Base-by-base conservation (phyloP, 805 yeast genomes). In the Kurtzmaniella cleridarum region DNA sequence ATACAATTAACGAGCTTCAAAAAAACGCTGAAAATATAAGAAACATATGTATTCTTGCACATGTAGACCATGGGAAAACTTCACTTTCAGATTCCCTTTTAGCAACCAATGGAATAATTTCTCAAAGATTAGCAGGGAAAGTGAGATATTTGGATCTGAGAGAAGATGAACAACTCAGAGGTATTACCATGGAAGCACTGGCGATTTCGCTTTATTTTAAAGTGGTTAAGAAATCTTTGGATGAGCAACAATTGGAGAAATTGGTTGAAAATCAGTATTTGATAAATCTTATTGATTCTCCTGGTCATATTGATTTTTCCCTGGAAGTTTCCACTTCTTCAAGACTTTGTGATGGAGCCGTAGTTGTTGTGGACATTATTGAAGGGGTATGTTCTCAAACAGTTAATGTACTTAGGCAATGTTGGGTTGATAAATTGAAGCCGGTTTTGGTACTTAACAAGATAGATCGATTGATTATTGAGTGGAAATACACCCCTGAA, bases 321-420 rank as follows among this genome's bases (percentile, higher is more conserved):
- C 84, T 95, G 10, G 99, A 93, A 56, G 99, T 93, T 0, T 86
- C 96, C 20, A 86, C 96, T 0, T 95, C 98, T 1, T 89, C 98
- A 1, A 73, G 98, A 52, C 68, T 93, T 32, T 93, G 98, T 66
- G 99, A 93, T 57, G 98, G 98, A 33, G 96, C 98, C 0, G 84
- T 93, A 2, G 95, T 93, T 0, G 66, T 93, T 12, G 96, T 93
- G 2, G 99, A 93, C 60, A 97, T 87, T 3, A 96, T 93, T 2
- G 99, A 93, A 64, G 99, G 99, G 18, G 98, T 93, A 0, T 90
- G 97, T 54, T 90, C 98, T 0, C 99, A 93, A 57, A 93, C 99
- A 0, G 85, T 93, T 9, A 90, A 93, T 13, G 98, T 93, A 1
- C 66, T 91, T 45, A 76, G 98, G 54, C 98, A 93, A 60, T 86